A percentile compares a stretch with the other conserved stretches of the same genome.
These are phyloP conservation scores for Aegle marmelos DNA, from an alignment of 345 rosid species.

Conservation along the genomic window DNA sequence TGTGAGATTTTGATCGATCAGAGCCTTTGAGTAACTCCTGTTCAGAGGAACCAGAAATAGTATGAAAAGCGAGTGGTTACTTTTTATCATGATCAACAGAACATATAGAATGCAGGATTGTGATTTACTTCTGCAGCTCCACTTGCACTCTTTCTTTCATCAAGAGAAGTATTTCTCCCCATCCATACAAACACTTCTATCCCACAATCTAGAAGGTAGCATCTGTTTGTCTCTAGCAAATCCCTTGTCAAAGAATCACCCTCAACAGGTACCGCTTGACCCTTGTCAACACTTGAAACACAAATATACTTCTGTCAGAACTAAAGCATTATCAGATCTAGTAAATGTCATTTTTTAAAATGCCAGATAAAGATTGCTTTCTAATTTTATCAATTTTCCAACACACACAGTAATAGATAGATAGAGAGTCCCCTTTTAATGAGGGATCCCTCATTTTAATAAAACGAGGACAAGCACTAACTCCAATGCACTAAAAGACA, in stretches of 20 bases:
- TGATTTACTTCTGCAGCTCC: slow-evolving; percentile 67
- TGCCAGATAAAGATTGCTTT: background rate
- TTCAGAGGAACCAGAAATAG: slow-evolving; percentile 11
- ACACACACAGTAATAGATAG: no score
- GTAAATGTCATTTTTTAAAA: slow-evolving; percentile 7
- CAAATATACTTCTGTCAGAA: slow-evolving; percentile 32
- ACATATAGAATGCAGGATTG: slow-evolving; percentile 11
- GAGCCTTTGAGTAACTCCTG: slow-evolving; percentile 66
- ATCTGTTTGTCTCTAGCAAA: slow-evolving; percentile 71
- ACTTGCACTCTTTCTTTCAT: slow-evolving; percentile 82
- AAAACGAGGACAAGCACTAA: no score
- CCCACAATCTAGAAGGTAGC: slow-evolving; percentile 87
- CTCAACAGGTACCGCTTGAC: slow-evolving; percentile 66
- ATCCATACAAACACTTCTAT: slow-evolving; percentile 88
- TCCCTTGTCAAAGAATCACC: slow-evolving; percentile 71
- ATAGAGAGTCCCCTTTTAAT: no score
- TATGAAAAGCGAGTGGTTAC: slow-evolving; percentile 6
- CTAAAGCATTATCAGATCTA: slow-evolving; percentile 6
- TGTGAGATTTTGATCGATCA: slow-evolving; percentile 56
- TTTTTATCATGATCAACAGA: slow-evolving; percentile 5
- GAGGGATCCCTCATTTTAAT: no score
- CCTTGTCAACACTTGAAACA: slow-evolving; percentile 75
- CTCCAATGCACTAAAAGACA: no score
- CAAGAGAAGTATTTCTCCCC: slow-evolving; percentile 83
- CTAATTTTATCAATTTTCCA: background rate